These are phyloP conservation scores for Triangularia verruculosa DNA, from an alignment of 2,329 filamentous ascomycete species.

Conservation along the genomic window DNA sequence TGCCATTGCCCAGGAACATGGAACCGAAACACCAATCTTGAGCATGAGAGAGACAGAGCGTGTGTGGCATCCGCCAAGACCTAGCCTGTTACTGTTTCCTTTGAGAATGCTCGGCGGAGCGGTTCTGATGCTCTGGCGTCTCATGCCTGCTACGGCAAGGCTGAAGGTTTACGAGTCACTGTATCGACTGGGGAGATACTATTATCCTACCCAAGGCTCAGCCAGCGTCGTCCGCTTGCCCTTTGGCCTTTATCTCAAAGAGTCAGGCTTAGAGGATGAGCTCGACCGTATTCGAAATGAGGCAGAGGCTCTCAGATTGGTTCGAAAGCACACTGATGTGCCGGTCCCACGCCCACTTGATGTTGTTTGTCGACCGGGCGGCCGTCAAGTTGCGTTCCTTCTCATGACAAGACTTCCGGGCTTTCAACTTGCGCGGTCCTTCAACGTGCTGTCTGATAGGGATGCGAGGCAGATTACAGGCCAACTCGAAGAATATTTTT, in stretches of 20 bases:
- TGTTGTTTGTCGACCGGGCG: conserved; percentile 17
- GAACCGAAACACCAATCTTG: neutral
- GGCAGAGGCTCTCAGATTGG: conserved; percentile 29
- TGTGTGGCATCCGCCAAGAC: neutral
- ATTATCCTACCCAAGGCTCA: conserved; percentile 23
- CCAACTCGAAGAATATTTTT: conserved; percentile 30
- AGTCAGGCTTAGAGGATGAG: conserved; percentile 1
- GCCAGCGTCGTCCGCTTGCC: conserved; percentile 28
- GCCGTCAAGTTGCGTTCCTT: conserved; percentile 19
- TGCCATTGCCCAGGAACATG: conserved; percentile 21
- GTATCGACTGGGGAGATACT: conserved; percentile 18
- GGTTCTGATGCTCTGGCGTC: conserved; percentile 22
- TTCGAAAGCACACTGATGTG: conserved; percentile 30
- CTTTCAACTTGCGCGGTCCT: conserved; percentile 22
- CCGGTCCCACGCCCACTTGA: conserved; percentile 30
- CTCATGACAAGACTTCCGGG: conserved; percentile 27
- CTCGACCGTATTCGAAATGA: conserved; percentile 29
- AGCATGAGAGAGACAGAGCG: neutral
- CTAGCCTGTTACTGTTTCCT: neutral
- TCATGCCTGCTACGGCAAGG: conserved; percentile 21
- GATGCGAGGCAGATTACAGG: conserved; percentile 24
- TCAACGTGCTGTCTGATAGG: conserved; percentile 29
- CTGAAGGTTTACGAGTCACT: conserved; percentile 25
- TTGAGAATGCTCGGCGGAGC: neutral
- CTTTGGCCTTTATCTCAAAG: conserved; percentile 35